A percentile compares a stretch with the other conserved stretches of the same genome.
phyloP scores from a whole-genome alignment of 768 basidiomycete species.

The Suillus bovinus region DNA sequence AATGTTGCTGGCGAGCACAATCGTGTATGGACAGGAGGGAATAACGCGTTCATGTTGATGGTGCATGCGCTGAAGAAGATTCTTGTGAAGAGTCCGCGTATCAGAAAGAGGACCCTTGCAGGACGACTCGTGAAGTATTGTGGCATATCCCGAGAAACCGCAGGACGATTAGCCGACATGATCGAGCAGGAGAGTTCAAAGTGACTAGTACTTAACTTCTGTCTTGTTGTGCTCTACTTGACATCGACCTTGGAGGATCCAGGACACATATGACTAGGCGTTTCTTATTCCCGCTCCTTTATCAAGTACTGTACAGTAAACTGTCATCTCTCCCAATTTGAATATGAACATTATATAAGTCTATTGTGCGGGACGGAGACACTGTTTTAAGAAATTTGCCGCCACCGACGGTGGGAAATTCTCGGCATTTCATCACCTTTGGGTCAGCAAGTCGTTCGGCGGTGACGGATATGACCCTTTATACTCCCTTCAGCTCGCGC shows the following conservation, averaged over 20 bases:
- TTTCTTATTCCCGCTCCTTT: background rate
- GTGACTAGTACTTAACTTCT: background rate
- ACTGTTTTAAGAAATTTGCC: slow-evolving; percentile 1
- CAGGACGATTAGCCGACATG: slow-evolving; percentile 22
- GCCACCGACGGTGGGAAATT: slow-evolving; percentile 3
- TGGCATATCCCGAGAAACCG: slow-evolving; percentile 26
- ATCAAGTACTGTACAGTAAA: background rate
- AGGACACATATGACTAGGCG: background rate
- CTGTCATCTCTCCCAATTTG: background rate
- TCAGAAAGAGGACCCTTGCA: background rate
- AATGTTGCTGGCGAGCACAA: background rate
- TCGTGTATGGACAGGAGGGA: background rate
- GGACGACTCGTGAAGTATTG: background rate
- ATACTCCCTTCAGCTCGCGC: background rate
- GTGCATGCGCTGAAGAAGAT: background rate
- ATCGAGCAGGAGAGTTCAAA: slow-evolving; percentile 17
- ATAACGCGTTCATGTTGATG: background rate
- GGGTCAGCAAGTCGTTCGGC: background rate
- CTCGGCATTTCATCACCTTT: slow-evolving; percentile 2
- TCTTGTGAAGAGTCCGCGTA: background rate
- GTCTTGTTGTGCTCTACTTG: background rate
- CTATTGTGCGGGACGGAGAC: background rate
- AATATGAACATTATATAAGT: background rate
- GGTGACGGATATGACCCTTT: slow-evolving; percentile 2
- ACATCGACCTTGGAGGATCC: background rate